Base-by-base conservation (phyloP, 2,329 filamentous ascomycete species). In the Epichloe amarillans region DNA sequence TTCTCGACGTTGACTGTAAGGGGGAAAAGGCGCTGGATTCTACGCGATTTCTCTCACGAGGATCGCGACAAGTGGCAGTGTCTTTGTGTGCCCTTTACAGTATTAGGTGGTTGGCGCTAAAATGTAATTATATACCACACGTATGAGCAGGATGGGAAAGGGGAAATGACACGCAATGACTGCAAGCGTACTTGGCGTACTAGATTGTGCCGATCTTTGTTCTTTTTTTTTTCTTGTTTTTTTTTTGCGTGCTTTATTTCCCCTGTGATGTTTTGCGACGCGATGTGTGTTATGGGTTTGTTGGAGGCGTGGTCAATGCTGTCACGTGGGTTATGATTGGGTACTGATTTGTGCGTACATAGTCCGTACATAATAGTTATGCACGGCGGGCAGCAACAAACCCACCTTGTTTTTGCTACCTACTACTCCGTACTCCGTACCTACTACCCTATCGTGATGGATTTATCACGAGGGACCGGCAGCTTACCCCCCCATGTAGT, bases 111-210 rank as follows among this genome's bases (percentile, higher is more conserved):
- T n/a, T 39, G 50, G 36, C 49, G 40, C 54, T 36, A 55, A 26
- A 26, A 42, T 55, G 54, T 54, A 53, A 54, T 52, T 47, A 50
- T 52, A 52, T 53, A 52, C 51, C 50, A 50, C 47, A 50, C n/a
- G 49, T 41, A 35, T 50, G 7, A 19, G 41, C 33, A 12, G 38
- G 23, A 43, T 37, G 17, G 43, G 4, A 11, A 19, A 38, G 21
- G 35, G 35, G 43, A 49, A 52, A 52, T 50, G 49, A 52, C 30
- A 52, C 49, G n/a, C 30, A 47, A 50, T 47, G 47, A 50, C 43
- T 51, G 8, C 19, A 17, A 23, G 7, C 17, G n/a, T 12, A 19
- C 30, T 37, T 14, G 11, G 14, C 33, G 15, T 14, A 21, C 33
- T 37, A 14, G 17, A 15, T 46, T 26, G 37, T 26, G n/a, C 3